Base-by-base conservation (phyloP, 140 eudicot genomes). In the Anethum foeniculum region DNA sequence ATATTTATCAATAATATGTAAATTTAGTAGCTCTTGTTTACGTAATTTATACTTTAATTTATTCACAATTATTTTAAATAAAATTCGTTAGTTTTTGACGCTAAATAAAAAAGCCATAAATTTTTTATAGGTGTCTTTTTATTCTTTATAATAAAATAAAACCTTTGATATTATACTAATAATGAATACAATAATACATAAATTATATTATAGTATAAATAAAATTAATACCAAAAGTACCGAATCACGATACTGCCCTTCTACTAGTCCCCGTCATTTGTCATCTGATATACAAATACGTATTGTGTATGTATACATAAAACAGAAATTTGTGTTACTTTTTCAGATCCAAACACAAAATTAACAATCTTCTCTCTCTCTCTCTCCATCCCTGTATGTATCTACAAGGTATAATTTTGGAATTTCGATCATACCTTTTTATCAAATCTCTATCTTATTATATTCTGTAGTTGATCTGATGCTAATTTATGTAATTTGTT, bases 201-300 rank as follows among this genome's bases (percentile, higher is more conserved):
- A n/a, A n/a, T n/a, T n/a, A n/a, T n/a, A n/a, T n/a, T n/a, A n/a
- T n/a, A n/a, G n/a, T n/a, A n/a, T n/a, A n/a, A n/a, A n/a, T n/a
- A n/a, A n/a, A n/a, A n/a, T n/a, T n/a, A n/a, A n/a, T n/a, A 34
- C 38, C 38, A 34, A 44, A 44, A 44, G 48, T 6, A 44, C 48
- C 48, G 1, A 7, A 78, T 81, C 76, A 38, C 87, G 16, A 75
- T 10, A 82, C 34, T 84, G 7, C 84, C 85, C 78, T 77, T 71
- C 75, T 79, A 51, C 81, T 34, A 52, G 25, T 77, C 81, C 34
- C 65, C 65, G 46, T 39, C 81, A 72, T 62, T 56, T 1, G 46
- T 79, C 81, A 62, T 49, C 71, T 79, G 47, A 54, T 18, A 6
- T 54, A 54, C 25, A 54, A 5, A 6, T 54, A 54, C 25, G 23